Evolutionary conservation across 2,329 filamentous ascomycete genomes (phyloP), one percentile per base, ranked within the genome.

Genomic region (Cadophora gregata): DNA sequence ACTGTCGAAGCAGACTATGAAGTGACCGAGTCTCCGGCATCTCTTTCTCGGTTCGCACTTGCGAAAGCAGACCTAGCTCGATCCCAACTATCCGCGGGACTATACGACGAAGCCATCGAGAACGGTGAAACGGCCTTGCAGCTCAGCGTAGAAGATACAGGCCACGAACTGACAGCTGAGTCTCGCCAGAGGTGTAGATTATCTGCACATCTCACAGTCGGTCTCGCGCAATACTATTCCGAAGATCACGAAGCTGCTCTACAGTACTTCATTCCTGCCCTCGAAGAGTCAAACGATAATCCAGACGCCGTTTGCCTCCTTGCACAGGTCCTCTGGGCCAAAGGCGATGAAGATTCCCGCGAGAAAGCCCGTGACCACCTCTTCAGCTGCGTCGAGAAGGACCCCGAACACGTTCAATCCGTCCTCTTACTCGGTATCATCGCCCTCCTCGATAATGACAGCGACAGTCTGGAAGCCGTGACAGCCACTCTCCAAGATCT

Each of bases 311-410:
- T 93, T 0, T 97, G 94, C 75, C 83, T 97, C 14, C 83, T 98
- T 14, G 92, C 94, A 0, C 93, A 98, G 78, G 92, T 98, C 0
- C 84, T 98, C 0, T 99, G 96, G 95, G 94, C 94, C 0, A 93
- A 93, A 70, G 93, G 92, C 9, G 88, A 89, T 0, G 87, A 90
- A 7, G 84, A 89, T 0, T 91, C 94, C 64, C 88, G 90, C 56
- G 87, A 90, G 59, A 88, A 91, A 68, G 94, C 95, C 19, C 86
- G 93, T 3, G 88, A 91, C 62, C 87, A 92, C 70, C 84, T 99
- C 0, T 95, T 97, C 74, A 89, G 89, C 16, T 89, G 91, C 42
- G 89, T 97, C 14, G 92, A 94, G 73, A 85, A 83, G 60, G 81
- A 91, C 59, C 87, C 92, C 0, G 86, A 89, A 0, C 93, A 98